These are phyloP conservation scores for Aspergillus pseudoviridinutans DNA, from an alignment of 2,329 filamentous ascomycete genomes.

Conservation along the genomic window DNA sequence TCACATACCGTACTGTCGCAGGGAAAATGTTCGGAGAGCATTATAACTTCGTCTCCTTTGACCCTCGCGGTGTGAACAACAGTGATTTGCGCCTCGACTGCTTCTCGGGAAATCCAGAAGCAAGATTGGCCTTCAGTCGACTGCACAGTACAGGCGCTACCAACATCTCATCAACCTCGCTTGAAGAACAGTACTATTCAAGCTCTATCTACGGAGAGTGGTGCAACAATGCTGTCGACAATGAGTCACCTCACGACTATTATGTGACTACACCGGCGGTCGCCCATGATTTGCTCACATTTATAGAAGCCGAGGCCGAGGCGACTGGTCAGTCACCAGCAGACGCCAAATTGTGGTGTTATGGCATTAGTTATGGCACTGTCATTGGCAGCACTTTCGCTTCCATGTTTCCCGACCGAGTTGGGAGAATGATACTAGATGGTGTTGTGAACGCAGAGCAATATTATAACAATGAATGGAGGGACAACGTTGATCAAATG, in stretches of 20 bases:
- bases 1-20: conserved; percentile 18
- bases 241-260: conserved; percentile 9
- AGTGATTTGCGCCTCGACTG: conserved; percentile 23
- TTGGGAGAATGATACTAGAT: conserved; percentile 42
- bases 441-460: conserved; percentile 43
- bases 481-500: conserved; percentile 48
- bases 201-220: conserved; percentile 19
- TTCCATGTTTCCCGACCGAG: conserved; percentile 40
- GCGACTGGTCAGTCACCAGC: conserved; percentile 25
- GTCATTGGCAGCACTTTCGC: conserved; percentile 45
- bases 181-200: conserved; percentile 21
- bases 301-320: conserved; percentile 36
- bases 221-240: conserved; percentile 16
- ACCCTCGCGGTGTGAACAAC: conserved; percentile 41
- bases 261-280: conserved; percentile 14
- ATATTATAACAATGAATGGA: conserved; percentile 49
- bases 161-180: conserved; percentile 26
- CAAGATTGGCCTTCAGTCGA: conserved; percentile 15
- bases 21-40: conserved; percentile 35
- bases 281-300: conserved; percentile 13
- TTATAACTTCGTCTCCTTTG: conserved; percentile 43
- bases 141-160: conserved; percentile 21
- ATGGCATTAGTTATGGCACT: conserved; percentile 51
- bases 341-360: conserved; percentile 41
- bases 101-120: conserved; percentile 19